Base-by-base conservation (phyloP, 495 filamentous ascomycete genomes). In the Xylaria venustula region DNA sequence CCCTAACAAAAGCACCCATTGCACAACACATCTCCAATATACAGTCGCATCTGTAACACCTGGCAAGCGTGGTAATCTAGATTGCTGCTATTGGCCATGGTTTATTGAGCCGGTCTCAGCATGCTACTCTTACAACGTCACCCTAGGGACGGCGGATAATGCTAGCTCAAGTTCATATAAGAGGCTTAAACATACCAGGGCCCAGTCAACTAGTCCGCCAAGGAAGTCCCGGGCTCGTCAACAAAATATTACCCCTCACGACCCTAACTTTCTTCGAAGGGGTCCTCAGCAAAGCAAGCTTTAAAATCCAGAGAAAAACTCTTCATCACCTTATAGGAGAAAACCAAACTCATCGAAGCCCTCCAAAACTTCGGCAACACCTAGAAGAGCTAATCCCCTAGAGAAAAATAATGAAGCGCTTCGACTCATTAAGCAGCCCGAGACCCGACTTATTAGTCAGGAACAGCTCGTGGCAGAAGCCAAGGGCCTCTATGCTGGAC, bases 401-500 rank as follows among this genome's bases (percentile, higher is more conserved):
- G 64, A 70, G 15, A 64, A 65, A 48, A 54, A 67, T 2, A 20
- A 12, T 37, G 62, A 65, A 54, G 60, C 51, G 30, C 60, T 50
- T 17, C 53, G 26, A 12, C 58, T 69, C 11, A 60, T 69, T 7
- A 64, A 63, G 20, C 79, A 68, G 63, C 78, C 76, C 47, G 79
- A 73, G 69, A 84, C 72, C 55, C 75, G 64, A 58, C 79, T 83
- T 5, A 88, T 90, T 26, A 85, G 82, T 25, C 82, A 88, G 62
- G 87, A 88, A 9, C 84, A 90, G 68, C 71, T 90, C 3, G 79
- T 84, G 40, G 73, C 74, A 9, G 83, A 90, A 63, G 81, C 86
- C 2, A 86, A 87, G 60, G 82, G 74, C 0, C 91, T 91, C 20
- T 90, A 91, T 67, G 79, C 81, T n/a, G n/a, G n/a, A n/a, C n/a